These are phyloP conservation scores for Arxiozyma telluris DNA, from an alignment of 1,139 yeast genomes.

Conservation along the genomic window DNA sequence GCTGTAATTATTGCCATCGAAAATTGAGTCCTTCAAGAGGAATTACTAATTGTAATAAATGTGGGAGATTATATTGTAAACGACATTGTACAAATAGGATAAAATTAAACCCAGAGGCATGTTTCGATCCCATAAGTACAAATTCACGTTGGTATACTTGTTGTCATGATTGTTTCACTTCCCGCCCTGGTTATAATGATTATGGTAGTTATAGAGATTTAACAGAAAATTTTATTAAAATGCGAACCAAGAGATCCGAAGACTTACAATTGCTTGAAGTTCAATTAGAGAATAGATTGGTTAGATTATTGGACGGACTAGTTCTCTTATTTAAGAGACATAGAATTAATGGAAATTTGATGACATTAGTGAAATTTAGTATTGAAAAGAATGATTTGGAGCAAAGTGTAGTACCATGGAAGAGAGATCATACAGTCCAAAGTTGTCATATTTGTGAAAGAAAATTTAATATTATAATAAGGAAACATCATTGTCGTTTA, in stretches of 20 bases:
- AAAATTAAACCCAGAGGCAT: slow-evolving; percentile 39
- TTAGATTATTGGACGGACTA: slow-evolving; percentile 36
- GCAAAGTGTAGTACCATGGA: slow-evolving; percentile 59
- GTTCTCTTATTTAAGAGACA: slow-evolving; percentile 14
- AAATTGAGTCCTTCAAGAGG: slow-evolving; percentile 43
- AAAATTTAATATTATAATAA: slow-evolving; percentile 45
- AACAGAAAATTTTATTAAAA: slow-evolving; percentile 36
- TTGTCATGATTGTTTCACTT: slow-evolving; percentile 52
- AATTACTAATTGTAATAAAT: slow-evolving; percentile 52
- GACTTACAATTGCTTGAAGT: slow-evolving; percentile 43
- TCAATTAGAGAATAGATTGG: slow-evolving; percentile 56
- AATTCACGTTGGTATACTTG: slow-evolving; percentile 50
- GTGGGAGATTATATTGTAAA: slow-evolving; percentile 67
- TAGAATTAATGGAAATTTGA: slow-evolving; percentile 10
- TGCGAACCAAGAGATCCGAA: slow-evolving; percentile 36
- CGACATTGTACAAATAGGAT: slow-evolving; percentile 50
- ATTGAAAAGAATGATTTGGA: slow-evolving; percentile 36
- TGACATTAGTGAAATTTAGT: slow-evolving; percentile 21
- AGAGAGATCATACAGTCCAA: slow-evolving; percentile 41
- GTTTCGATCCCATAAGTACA: slow-evolving; percentile 43
- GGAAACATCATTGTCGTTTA: slow-evolving; percentile 82
- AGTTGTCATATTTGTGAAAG: slow-evolving; percentile 59
- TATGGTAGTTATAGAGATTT: slow-evolving; percentile 38
- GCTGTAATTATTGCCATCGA: slow-evolving; percentile 34
- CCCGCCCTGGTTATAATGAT: slow-evolving; percentile 47